Evolutionary conservation across 2,329 filamentous ascomycete genomes (phyloP), one percentile per base, ranked within the genome.

Genomic region (Amauroascus niger): DNA sequence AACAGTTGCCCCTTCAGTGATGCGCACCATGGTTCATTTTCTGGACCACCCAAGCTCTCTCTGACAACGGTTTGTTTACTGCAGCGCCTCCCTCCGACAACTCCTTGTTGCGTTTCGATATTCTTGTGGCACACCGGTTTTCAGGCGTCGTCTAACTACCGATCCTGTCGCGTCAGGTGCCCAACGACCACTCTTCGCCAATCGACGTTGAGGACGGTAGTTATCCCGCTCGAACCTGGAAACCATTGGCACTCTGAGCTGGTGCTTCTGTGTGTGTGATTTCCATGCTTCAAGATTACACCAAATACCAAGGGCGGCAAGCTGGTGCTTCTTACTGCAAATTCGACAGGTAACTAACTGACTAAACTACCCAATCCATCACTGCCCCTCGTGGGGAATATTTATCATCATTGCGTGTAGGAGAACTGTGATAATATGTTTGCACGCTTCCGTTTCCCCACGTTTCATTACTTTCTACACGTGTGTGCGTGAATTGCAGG

Each of bases 261-360:
- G 44, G 18, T 50, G 24, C 13, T 37, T 22, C 9, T 30, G 26
- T 56, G 56, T 60, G 62, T 64, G 50, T 65, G 62, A 67, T 65
- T 71, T 70, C 68, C 69, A 72, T 72, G 70, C 68, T 68, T 70
- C 69, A 71, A 67, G 62, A 71, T 72, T 72, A 64, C 69, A 65
- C 64, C 64, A 63, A 59, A 67, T 71, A 71, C 69, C 60, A 63
- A 65, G 64, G 69, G 71, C 71, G 67, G 70, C 70, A 71, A 72
- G 71, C 70, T 67, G 67, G 67, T 69, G 71, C 70, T 73, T 72
- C 70, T 70, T 71, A 69, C 69, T 67, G 65, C 65, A 67, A 68
- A 69, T 69, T 71, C 70, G 70, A 71, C 72, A 70, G 67, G 71
- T 72, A 61, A 57, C 69, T 69, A 5, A 14, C n/a, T n/a, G n/a